Evolutionary conservation across 2,329 filamentous ascomycete genomes (phyloP), one percentile per base, ranked within the genome.

Genomic region (Pseudogymnoascus sp.): DNA sequence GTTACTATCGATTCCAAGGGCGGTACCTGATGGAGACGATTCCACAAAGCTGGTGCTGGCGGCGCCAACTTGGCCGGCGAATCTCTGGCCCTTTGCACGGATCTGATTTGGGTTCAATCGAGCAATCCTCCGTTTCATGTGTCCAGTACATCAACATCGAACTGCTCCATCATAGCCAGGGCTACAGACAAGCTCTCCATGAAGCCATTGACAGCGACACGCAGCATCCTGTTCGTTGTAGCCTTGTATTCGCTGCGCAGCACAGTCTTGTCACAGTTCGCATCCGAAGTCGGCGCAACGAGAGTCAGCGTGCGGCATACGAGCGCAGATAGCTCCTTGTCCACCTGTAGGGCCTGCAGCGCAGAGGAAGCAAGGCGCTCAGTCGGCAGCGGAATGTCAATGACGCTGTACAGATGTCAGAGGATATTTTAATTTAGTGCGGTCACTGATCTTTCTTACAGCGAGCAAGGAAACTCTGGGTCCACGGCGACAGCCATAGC

Each of bases 171-270:
- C 14, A 96, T 90, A 63, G 92, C 90, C 45, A 97, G 76, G 1
- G 97, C 88, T 4, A 97, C 85, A 62, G 86, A 85, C 64, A 97
- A 76, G 70, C 89, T 96, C 72, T 98, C 93, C 82, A 98, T 92
- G 76, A 97, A 97, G 8, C 92, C 92, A 77, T 98, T 98, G 64
- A 97, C 93, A 2, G 93, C 90, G 2, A 99, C 95, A 51, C 95
- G 88, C 65, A 99, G 82, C 93, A 98, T 98, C 69, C 95, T 88
- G 74, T 97, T 96, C 19, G 95, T 98, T 0, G 92, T 92, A 1
- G 95, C 95, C 63, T 82, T 84, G 77, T 98, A 98, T 66, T 89
- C 83, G 8, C 90, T 89, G 66, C 83, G 81, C 60, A 98, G 80
- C 4, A 93, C 77, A 1, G 78, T 82, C 69, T 78, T 77, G 37